Evolutionary conservation across 2,329 filamentous ascomycete species (phyloP).

Genomic region (Claviceps cyperi): DNA sequence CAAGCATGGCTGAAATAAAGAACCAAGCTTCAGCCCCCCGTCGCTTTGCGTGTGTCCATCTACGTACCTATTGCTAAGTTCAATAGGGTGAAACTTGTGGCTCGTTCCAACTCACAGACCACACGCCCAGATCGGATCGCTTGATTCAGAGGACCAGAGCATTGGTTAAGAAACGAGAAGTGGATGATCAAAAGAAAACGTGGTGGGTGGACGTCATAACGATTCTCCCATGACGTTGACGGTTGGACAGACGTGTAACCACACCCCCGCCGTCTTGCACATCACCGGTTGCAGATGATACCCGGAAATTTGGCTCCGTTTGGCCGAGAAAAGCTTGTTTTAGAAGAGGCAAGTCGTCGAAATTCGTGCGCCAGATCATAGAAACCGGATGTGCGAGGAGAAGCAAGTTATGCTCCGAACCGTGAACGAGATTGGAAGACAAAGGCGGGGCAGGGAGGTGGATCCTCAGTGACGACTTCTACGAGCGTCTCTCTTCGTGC

Average conservation of each 20-base stretch:
- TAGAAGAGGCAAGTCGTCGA: too few species aligned
- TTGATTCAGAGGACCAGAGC: neutral
- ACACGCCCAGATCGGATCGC: neutral
- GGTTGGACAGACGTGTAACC: too few species aligned
- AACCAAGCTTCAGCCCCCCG: neutral
- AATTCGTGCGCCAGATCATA: too few species aligned
- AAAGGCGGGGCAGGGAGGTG: too few species aligned
- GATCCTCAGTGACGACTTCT: too few species aligned
- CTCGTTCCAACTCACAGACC: neutral
- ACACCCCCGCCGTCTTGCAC: neutral
- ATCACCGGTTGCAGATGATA: neutral
- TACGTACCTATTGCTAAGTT: neutral
- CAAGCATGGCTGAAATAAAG: neutral
- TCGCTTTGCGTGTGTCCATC: neutral
- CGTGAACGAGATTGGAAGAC: too few species aligned
- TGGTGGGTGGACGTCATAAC: slow-evolving; percentile 6
- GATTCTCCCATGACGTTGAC: slow-evolving; percentile 4
- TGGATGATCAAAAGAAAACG: slow-evolving; percentile 1
- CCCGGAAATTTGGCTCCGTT: slow-evolving; percentile 1
- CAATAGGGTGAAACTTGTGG: neutral
- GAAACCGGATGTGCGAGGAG: too few species aligned
- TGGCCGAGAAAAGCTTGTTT: slow-evolving; percentile 1
- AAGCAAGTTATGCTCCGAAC: too few species aligned
- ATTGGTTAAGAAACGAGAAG: slow-evolving; percentile 1
- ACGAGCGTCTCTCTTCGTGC: too few species aligned